Conservation (phyloP, 345 rosid species). For the Pseudoturritis turrita region DNA sequence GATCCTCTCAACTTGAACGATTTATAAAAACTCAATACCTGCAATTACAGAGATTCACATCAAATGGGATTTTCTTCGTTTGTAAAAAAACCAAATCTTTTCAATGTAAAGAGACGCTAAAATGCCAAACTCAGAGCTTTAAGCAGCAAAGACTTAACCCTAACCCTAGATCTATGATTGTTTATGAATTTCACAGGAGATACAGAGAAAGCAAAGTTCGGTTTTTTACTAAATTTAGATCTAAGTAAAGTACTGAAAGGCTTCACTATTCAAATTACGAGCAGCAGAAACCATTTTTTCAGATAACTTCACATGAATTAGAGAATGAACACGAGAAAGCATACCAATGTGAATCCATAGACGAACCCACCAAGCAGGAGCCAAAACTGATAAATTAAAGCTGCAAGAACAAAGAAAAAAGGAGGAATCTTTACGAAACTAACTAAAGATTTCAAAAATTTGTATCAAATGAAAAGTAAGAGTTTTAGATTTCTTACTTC, state of each 20-base stretch:
- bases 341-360: conserved; percentile 31
- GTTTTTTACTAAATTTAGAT: not conserved
- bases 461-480: not conserved
- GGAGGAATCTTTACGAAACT: not conserved
- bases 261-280: not conserved
- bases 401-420: not conserved
- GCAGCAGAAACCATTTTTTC: not conserved
- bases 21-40: conserved; percentile 12
- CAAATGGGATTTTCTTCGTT: not conserved
- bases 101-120: not conserved
- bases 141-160: not conserved
- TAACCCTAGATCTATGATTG: conserved; percentile 11
- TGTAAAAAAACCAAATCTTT: not conserved
- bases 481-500: conserved; percentile 7
- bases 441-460: not conserved
- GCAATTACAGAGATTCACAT: conserved; percentile 13
- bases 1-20: not conserved
- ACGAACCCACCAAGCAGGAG: not conserved
- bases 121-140: not conserved
- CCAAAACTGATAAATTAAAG: not conserved
- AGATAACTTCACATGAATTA: not conserved
- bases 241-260: not conserved
- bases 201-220: not conserved
- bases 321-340: not conserved
- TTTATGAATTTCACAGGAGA: not conserved